Conservation (phyloP, 345 rosid genomes). For the Eucalyptus lansdowneana region DNA sequence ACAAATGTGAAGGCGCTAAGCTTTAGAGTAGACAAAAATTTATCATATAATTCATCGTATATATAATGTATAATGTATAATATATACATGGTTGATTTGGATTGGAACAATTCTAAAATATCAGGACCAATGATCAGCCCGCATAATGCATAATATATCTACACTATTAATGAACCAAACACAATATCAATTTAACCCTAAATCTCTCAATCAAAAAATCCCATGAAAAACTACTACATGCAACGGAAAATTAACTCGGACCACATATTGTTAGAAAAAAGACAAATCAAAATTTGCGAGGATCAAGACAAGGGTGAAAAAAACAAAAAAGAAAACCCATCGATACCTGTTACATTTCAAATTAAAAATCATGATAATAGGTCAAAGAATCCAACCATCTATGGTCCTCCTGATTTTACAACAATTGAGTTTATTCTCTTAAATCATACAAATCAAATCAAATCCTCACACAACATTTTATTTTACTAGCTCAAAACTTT, state of each 20-base stretch:
- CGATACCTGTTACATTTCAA: too few relatives aligned
- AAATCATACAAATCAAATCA: neutral
- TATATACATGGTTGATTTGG: neutral
- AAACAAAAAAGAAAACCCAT: neutral
- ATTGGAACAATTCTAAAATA: neutral
- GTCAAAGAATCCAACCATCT: neutral
- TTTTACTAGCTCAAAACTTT: neutral
- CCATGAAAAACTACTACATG: neutral
- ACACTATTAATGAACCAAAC: neutral
- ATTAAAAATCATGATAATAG: neutral
- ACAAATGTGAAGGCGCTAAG: neutral
- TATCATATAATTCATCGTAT: too few relatives aligned
- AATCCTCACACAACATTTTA: neutral
- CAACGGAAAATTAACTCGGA: neutral
- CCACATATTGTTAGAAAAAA: neutral
- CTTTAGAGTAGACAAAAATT: neutral
- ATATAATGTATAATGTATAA: too few relatives aligned
- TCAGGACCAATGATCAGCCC: too few relatives aligned
- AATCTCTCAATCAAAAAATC: neutral
- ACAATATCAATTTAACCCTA: neutral
- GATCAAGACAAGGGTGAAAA: neutral
- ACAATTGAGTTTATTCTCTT: neutral
- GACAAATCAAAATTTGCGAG: neutral
- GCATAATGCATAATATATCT: neutral
- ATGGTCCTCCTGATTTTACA: neutral